phyloP scores from a whole-genome alignment of 1,284 basidiomycete species.

The Ganoderma multipileum region DNA sequence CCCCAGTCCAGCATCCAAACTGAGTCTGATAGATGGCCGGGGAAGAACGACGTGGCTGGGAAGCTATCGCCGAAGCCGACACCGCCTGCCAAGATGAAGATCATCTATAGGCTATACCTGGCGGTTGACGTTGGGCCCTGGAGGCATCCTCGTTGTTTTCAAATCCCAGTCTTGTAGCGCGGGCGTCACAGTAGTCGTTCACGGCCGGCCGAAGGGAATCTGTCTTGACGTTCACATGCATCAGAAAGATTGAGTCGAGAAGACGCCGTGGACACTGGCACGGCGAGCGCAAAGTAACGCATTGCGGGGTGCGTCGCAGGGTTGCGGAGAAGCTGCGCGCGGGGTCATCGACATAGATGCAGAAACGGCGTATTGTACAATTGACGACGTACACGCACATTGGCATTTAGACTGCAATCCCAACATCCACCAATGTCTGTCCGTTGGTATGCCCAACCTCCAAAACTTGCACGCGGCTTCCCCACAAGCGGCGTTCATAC shows the following conservation, averaged over 20 bases:
- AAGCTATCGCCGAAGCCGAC: background rate
- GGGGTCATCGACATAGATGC: background rate
- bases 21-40: too few relatives aligned
- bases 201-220: too few relatives aligned
- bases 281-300: background rate
- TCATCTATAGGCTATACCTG: background rate
- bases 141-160: too few relatives aligned
- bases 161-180: too few relatives aligned
- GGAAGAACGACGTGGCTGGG: background rate
- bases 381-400: background rate
- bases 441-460: background rate
- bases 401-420: background rate
- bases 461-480: background rate
- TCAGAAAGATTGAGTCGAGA: background rate
- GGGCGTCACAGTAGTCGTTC: too few relatives aligned
- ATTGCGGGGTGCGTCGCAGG: background rate
- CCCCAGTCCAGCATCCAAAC: too few relatives aligned
- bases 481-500: slow-evolving; percentile 12
- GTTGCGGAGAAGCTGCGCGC: background rate
- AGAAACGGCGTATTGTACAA: background rate
- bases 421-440: background rate
- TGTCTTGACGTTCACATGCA: background rate
- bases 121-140: background rate
- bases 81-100: background rate
- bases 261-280: background rate